phyloP scores from a whole-genome alignment of 2,329 filamentous ascomycete genomes.

The Fusarium sp. region DNA sequence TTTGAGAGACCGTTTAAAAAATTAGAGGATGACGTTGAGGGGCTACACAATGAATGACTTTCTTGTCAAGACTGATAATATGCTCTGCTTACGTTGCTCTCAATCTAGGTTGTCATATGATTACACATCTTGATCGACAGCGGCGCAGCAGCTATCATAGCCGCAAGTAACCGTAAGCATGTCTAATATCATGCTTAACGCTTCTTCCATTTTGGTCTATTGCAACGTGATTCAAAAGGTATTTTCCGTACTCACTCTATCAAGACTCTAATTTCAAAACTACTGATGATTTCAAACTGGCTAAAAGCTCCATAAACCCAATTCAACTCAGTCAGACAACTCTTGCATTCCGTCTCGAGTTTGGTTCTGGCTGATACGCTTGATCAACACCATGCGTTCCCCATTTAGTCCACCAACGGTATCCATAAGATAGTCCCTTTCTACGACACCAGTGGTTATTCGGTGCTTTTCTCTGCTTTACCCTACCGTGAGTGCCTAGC shows the following conservation, averaged over 20 bases:
- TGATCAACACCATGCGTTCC: background rate
- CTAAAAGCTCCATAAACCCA: too few species aligned
- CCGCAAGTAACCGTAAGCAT: background rate
- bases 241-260: too few species aligned
- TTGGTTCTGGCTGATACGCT: background rate
- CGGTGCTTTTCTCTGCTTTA: background rate
- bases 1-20: background rate
- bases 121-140: background rate
- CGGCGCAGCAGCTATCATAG: background rate
- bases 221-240: too few species aligned
- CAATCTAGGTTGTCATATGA: background rate
- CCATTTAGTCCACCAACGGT: constrained; percentile 27
- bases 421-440: constrained; percentile 7
- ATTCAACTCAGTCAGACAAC: constrained; percentile 3
- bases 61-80: background rate
- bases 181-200: too few species aligned
- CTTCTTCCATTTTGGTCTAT: too few species aligned
- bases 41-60: background rate
- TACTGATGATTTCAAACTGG: too few species aligned
- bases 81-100: background rate
- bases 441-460: constrained; percentile 12
- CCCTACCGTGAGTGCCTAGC: constrained; percentile 15
- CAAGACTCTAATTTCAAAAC: too few species aligned
- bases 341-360: constrained; percentile 6
- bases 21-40: too few species aligned